Percentiles rank a stretch among this genome's conserved stretches.
These are phyloP conservation scores for grape (Vitis vinifera) DNA, from an alignment of 164 flowering plant species.

Conservation along the genomic window ASM3070453v1 NC_081818.1:5973501-5974000, in stretches of 20 bases:
- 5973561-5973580: conserved; percentile 21
- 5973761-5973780: conserved; percentile 55
- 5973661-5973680: conserved; percentile 72
- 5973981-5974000: conserved; percentile 32
- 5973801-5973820: conserved; percentile 35
- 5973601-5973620: conserved; percentile 23
- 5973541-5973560: conserved; percentile 27
- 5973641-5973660: conserved; percentile 79
- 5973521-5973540: conserved; percentile 19
- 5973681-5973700: conserved; percentile 50
- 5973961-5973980: conserved; percentile 72
- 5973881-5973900: conserved; percentile 18
- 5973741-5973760: conserved; percentile 45
- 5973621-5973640: conserved; percentile 15
- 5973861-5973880: conserved; percentile 32
- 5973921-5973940: conserved; percentile 45
- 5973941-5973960: conserved; percentile 32
- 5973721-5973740: conserved; percentile 34
- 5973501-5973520: conserved; percentile 53
- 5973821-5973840: conserved; percentile 31
- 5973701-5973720: conserved; percentile 32
- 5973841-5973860: conserved; percentile 7
- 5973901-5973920: conserved; percentile 34
- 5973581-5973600: conserved; percentile 30
- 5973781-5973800: conserved; percentile 45